Base-by-base conservation (phyloP, 1,284 basidiomycete species). In the Leccinum subspadiceum region DNA sequence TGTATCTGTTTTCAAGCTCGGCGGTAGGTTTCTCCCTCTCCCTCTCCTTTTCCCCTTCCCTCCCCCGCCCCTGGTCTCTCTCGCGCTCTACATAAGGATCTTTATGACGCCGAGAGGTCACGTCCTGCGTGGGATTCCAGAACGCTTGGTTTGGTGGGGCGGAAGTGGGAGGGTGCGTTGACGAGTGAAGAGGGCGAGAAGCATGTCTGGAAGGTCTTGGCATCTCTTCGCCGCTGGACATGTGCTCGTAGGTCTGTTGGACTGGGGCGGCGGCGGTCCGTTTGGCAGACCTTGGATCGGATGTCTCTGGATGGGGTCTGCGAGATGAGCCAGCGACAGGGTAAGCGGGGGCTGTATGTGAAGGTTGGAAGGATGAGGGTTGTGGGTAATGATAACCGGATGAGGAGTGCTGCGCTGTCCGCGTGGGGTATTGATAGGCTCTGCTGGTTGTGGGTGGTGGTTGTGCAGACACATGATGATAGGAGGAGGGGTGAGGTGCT, bases 351-450 rank as follows among this genome's bases (percentile, higher is more conserved):
- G 65, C 44, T n/a, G 62, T 54, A 15, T 71, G 64, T 4, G 69
- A 39, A 24, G 63, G 57, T 10, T 71, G 70, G 62, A 68, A 57
- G 22, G 70, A 62, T 5, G 71, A 60, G 62, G 70, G 56, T 53
- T 69, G 70, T 44, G 70, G 70, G 72, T 74, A 59, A 4, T 65
- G 69, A 67, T 73, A 56, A 24, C 31, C 54, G 17, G 60, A 63
- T 39, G 74, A 51, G 24, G 70, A 2, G 33, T 69, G 52, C 61
- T 75, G 73, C 24, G 68, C 64, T 50, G 73, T 53, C 35, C 72
- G 64, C 3, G 65, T 62, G 53, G 70, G 64, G 60, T 74, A 69
- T 17, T 72, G 72, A 70, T 65, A 64, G 61, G 73, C 56, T 70
- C 63, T 75, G 54, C 64, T 68, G 4, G 71, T 57, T 5, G 70